Base-by-base conservation (phyloP, 495 filamentous ascomycete species). In the Aspergillus carlsbadensis region DNA sequence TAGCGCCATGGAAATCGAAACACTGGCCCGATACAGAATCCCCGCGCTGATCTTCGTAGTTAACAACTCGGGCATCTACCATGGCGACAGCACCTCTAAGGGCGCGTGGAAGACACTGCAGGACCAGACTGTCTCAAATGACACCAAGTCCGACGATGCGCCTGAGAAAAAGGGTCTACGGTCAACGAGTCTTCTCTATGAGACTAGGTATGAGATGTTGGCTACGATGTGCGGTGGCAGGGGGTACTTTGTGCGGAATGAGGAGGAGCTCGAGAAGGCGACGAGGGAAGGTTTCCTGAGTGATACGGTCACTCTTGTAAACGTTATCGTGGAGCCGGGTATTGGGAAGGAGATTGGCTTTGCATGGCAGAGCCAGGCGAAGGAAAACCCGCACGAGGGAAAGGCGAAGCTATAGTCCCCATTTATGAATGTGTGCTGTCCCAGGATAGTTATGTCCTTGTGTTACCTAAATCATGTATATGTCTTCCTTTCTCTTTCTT, bases 31-130 rank as follows among this genome's bases (percentile, higher is more conserved):
- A 15, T 85, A 82, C 58, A 66, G 74, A 6, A 84, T 87, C 69
- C 82, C 85, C 35, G 70, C 84, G 10, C 63, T 87, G 48, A 78
- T 87, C 37, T 78, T 84, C 53, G 84, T 87, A 0, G 74, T 87
- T 39, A 87, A 87, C 61, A 87, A 87, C 61, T 79, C 81, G 0
- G 84, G 84, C 6, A 76, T 87, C 14, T 87, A 87, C 65, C 79
- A 81, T 41, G 84, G 85, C 0, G 81, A 83, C 43, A 66, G 65
- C 7, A 70, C 72, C 34, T 65, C 69, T 10, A 63, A 63, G 6
- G 66, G 66, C 7, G 68, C 66, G 15, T 83, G 78, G 79, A 52
- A 60, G 35, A 51, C 63, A 17, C 61, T 76, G 26, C 79, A 75
- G 58, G 58, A 64, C 17, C 67, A 73, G 35, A 78, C 70, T 0